Base-by-base conservation (phyloP, 306 rosid species). In the Vigna trinervia region DNA sequence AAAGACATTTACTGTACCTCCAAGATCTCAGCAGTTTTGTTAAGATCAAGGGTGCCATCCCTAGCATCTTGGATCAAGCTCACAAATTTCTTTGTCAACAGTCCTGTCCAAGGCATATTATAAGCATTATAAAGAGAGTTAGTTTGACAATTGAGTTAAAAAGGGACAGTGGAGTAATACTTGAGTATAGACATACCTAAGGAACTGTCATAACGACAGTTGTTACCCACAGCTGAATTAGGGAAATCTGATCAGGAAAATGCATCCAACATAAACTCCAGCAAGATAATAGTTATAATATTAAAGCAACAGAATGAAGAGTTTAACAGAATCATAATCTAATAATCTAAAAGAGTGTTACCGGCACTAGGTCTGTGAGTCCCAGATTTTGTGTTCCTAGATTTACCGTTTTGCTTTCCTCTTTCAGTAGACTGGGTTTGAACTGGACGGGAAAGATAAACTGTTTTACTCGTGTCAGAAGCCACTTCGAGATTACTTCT, bases 81-180 rank as follows among this genome's bases (percentile, higher is more conserved):
- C 65, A 87, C 74, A 83, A 94, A 91, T 78, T 94, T 94, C 87
- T 85, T 94, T 39, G 97, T 87, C 78, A 94, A 88, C 84, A 94
- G 84, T 75, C 98, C 98, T 91, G 89, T 77, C 45, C 81, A 82
- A 63, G 56, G 77, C 36, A 71, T 75, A 79, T n/a, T 26, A 74
- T 62, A 32, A 4, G 48, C 19, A 61, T 54, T 70, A 26, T 41
- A 52, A 60, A 71, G 69, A 81, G 19, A 68, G 47, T 52, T 68
- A 67, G 57, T 66, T 61, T 53, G 75, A 48, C 19, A 72, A 43
- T 39, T 28, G 62, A 4, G 22, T 34, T 68, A 80, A 50, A 50
- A 58, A 7, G 20, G 46, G 56, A 61, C 32, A 17, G 43, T 0
- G 22, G 54, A 71, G 58, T 66, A 73, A 32, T 26, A 39, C 43